Evolutionary conservation across 2,329 filamentous ascomycete genomes (phyloP), one percentile per base, ranked within the genome.

Genomic region (Diplodia sapinea): DNA sequence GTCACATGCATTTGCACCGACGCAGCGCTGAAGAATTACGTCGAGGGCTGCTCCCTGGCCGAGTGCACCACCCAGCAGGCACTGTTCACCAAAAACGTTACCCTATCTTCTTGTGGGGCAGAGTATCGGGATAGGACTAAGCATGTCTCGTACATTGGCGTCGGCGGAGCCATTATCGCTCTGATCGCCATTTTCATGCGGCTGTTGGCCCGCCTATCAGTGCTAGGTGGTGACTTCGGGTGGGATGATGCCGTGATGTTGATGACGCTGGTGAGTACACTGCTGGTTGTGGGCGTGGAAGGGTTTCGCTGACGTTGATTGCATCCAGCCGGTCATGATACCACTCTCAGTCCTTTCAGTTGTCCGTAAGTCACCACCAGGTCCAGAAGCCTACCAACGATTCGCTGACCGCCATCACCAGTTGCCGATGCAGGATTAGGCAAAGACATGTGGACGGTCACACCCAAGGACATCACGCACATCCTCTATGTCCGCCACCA

Each of bases 391-490:
- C n/a, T 3, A 20, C 2, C 43, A 8, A 15, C 7, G 1, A 33
- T 36, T 11, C 2, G 5, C 36, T 47, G 26, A 68, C 36, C 33
- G 15, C 29, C 13, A 12, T 26, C 11, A 9, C 2, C 36, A 73
- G 56, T 69, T n/a, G 65, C 64, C 56, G 70, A 73, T 26, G 78
- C 80, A 61, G 85, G 85, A 1, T 74, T 86, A 8, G 84, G 85
- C 7, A 78, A 73, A 20, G 85, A 87, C 57, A 77, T 86, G 17
- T 87, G 84, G 84, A 84, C 82, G 0, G 69, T 87, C 4, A 68
- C 76, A 0, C 73, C 77, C 0, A 72, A 77, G 0, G 70, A 79
- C 17, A 79, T 87, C 55, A 83, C 80, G 33, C 72, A 73, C 0
- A 84, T 87, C 33, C 73, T 78, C 38, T 74, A 75, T 20, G 54